A percentile compares a stretch with the other conserved stretches of the same genome.
phyloP scores from a whole-genome alignment of 257 asterid species.

The Thymus quinquecostatus region DNA sequence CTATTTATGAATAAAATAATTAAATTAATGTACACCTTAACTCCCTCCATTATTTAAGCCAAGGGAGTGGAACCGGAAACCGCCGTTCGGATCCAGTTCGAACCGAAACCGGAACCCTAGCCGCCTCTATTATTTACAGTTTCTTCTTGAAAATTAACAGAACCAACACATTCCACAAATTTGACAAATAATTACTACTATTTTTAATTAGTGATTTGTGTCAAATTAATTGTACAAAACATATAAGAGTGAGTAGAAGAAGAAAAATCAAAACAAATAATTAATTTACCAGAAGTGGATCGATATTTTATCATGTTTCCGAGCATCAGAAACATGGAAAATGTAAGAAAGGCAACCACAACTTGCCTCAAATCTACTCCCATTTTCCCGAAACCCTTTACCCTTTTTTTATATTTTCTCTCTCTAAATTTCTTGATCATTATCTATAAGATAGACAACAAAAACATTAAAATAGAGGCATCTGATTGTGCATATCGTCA shows the following conservation, averaged over 20 bases:
- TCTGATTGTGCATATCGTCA: background rate
- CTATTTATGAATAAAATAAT: too few species aligned
- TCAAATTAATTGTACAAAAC: too few species aligned
- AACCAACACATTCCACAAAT: background rate
- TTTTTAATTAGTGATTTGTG: too few species aligned
- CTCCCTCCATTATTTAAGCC: too few species aligned
- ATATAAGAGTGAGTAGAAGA: background rate
- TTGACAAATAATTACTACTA: too few species aligned
- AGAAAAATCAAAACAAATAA: background rate
- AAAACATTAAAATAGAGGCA: background rate
- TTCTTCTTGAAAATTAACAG: background rate
- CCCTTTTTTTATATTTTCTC: too few species aligned
- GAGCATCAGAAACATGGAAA: constrained; percentile 66
- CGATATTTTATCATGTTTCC: constrained; percentile 57
- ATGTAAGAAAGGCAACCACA: constrained; percentile 60
- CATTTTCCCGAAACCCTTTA: constrained; percentile 16
- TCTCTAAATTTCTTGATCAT: background rate
- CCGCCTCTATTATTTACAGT: background rate
- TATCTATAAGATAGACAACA: background rate
- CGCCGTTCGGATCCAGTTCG: too few species aligned
- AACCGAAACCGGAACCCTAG: too few species aligned
- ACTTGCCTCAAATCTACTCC: constrained; percentile 56
- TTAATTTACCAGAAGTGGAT: constrained; percentile 49
- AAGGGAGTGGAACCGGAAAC: too few species aligned
- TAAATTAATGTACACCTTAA: too few species aligned